Evolutionary conservation across 129 eudicot genomes (phyloP).

Genomic region (Pulicaria dysenterica): DNA sequence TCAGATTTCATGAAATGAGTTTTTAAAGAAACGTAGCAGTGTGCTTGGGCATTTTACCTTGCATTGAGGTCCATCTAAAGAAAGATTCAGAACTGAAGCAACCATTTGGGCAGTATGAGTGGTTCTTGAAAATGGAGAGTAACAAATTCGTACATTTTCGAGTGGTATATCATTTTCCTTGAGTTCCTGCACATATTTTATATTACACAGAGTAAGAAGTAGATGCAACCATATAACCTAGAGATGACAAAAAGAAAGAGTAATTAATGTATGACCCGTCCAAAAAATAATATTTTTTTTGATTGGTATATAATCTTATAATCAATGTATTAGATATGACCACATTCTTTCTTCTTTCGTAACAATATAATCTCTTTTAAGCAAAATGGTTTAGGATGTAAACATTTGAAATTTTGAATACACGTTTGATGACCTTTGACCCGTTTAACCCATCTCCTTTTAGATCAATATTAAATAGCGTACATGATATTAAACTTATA

Average conservation of each 20-base stretch:
- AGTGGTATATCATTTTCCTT: conserved; percentile 52
- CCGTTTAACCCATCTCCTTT: too few species aligned
- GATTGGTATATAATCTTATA: too few species aligned
- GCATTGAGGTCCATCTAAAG: conserved; percentile 75
- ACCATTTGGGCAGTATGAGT: conserved; percentile 86
- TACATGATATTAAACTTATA: neutral
- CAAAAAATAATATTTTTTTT: too few species aligned
- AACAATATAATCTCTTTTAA: too few species aligned
- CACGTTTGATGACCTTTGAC: too few species aligned
- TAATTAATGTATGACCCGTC: too few species aligned
- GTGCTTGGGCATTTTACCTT: conserved; percentile 48
- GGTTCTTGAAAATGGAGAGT: conserved; percentile 96
- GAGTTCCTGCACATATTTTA: conserved; percentile 59
- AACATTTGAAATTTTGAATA: too few species aligned
- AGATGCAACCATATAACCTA: neutral
- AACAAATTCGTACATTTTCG: conserved; percentile 81
- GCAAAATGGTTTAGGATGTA: too few species aligned
- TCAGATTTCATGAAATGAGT: conserved; percentile 14
- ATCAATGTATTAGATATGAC: too few species aligned
- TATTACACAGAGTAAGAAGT: neutral
- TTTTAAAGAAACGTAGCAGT: neutral
- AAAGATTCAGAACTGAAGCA: conserved; percentile 75
- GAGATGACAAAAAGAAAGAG: neutral
- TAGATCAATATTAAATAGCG: too few species aligned
- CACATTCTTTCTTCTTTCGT: too few species aligned